Evolutionary conservation across 495 filamentous ascomycete genomes (phyloP).

Genomic region (Neurospora hispaniola): DNA sequence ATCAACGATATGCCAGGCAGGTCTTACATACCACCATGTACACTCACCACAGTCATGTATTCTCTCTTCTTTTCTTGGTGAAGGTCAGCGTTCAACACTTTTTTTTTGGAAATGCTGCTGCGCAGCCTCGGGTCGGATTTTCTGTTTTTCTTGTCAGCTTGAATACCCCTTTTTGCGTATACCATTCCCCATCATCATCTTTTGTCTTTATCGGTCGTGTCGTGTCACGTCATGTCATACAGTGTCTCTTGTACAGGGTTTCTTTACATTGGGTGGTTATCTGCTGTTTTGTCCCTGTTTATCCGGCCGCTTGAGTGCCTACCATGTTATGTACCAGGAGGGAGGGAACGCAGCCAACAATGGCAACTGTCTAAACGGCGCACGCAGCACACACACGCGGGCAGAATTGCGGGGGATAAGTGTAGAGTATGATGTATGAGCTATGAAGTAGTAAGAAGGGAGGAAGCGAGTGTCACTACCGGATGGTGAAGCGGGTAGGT

Average conservation of each 20-base stretch:
- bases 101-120: slow-evolving; percentile 3
- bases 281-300: neutral
- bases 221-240: neutral
- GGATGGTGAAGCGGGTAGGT: neutral
- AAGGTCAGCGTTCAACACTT: neutral
- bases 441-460: neutral
- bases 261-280: neutral
- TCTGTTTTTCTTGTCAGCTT: neutral
- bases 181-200: neutral
- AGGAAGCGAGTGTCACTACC: neutral
- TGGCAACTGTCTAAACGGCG: neutral
- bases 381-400: neutral
- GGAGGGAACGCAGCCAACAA: neutral
- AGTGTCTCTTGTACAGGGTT: neutral
- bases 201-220: neutral
- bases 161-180: neutral
- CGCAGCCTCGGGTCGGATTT: slow-evolving; percentile 1
- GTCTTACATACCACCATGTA: neutral
- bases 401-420: neutral
- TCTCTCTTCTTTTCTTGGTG: neutral
- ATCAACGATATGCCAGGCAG: neutral
- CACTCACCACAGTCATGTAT: neutral
- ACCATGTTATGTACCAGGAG: neutral
- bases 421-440: neutral
- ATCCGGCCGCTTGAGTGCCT: neutral